These are phyloP conservation scores for Catharanthus roseus DNA, from an alignment of 257 asterid genomes.

Conservation along the genomic window DNA sequence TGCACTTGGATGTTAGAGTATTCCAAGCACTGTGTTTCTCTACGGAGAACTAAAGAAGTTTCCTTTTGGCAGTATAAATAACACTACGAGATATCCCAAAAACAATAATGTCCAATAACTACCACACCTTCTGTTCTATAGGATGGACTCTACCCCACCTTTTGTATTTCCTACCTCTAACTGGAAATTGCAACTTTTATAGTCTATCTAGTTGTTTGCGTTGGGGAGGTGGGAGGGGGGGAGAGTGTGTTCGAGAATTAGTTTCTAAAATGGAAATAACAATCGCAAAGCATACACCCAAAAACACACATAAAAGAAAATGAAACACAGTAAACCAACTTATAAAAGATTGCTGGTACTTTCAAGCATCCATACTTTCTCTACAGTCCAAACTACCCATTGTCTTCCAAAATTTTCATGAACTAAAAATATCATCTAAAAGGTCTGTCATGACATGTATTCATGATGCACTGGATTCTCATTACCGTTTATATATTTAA, in stretches of 20 bases:
- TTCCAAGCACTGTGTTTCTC: neutral
- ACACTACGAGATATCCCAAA: neutral
- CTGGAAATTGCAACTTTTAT: neutral
- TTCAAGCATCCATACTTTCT: neutral
- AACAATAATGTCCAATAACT: neutral
- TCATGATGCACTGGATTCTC: constrained; percentile 1
- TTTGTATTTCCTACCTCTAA: neutral
- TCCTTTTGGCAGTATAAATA: neutral
- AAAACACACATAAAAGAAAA: no score
- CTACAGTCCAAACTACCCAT: neutral
- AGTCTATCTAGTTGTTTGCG: neutral
- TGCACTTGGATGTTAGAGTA: no score
- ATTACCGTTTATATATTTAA: constrained; percentile 7
- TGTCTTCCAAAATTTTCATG: neutral
- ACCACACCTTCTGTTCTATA: neutral
- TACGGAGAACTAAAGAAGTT: neutral
- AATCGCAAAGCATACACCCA: neutral
- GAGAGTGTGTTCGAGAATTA: neutral
- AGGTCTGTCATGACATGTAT: constrained; percentile 1
- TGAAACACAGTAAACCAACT: no score
- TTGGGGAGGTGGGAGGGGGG: no score
- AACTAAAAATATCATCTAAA: constrained; percentile 1
- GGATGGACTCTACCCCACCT: neutral
- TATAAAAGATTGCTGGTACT: neutral
- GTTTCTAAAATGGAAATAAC: neutral